A percentile compares a stretch with the other conserved stretches of the same genome.
Conservation (phyloP, 306 rosid genomes). For the Vicia sativa region DNA sequence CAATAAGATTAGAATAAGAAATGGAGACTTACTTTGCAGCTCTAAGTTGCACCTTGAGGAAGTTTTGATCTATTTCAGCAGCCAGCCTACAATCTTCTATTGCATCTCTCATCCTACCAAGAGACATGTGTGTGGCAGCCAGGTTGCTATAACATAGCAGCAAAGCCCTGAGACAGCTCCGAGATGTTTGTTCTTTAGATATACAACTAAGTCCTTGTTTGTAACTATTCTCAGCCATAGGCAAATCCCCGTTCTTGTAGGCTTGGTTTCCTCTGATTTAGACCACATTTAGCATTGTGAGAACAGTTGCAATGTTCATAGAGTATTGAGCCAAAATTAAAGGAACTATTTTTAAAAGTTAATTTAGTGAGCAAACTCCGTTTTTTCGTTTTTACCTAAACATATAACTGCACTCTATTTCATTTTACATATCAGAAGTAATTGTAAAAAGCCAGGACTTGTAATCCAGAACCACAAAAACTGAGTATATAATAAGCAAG, state of each 20-base stretch:
- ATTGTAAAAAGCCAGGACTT: conserved; percentile 12
- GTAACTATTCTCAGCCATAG: conserved; percentile 83
- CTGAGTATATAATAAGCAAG: conserved; percentile 15
- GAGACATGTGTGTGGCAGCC: conserved; percentile 93
- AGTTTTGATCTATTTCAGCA: conserved; percentile 77
- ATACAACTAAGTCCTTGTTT: conserved; percentile 73
- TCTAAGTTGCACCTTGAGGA: conserved; percentile 85
- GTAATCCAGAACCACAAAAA: conserved; percentile 26
- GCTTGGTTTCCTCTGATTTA: conserved; percentile 92
- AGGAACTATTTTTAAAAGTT: conserved; percentile 19
- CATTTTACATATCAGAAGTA: conserved; percentile 30
- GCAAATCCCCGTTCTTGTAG: conserved; percentile 77
- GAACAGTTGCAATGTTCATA: conserved; percentile 27
- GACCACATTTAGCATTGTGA: conserved; percentile 37
- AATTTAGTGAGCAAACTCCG: not conserved
- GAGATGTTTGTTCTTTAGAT: conserved; percentile 62
- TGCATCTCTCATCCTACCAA: conserved; percentile 91
- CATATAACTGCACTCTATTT: conserved; percentile 19
- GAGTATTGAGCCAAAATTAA: conserved; percentile 34
- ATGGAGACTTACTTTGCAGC: conserved; percentile 87
- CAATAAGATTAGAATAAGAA: conserved; percentile 18
- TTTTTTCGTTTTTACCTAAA: conserved; percentile 24
- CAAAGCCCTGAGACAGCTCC: conserved; percentile 82
- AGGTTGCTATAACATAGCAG: conserved; percentile 97
- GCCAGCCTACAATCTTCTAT: conserved; percentile 81